These are phyloP conservation scores for Colletotrichum sp. DNA, from an alignment of 2,329 filamentous ascomycete species.

Conservation along the genomic window DNA sequence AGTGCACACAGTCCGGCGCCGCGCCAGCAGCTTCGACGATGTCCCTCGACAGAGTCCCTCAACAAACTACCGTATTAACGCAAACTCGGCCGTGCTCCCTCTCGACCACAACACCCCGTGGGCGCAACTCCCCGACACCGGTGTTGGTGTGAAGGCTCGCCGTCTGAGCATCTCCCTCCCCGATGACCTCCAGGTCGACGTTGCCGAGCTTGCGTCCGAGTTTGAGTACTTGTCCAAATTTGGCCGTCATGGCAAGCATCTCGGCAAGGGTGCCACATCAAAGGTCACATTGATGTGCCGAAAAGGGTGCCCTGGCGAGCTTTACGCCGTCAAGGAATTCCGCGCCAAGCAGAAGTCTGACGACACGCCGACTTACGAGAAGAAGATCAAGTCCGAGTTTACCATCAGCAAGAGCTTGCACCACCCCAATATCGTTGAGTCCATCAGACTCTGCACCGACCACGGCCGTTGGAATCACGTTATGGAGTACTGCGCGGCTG, in stretches of 20 bases:
- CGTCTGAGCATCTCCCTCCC: constrained; percentile 76
- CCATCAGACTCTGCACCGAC: constrained; percentile 76
- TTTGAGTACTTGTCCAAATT: constrained; percentile 75
- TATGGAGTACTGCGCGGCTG: constrained; percentile 89
- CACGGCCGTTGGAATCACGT: constrained; percentile 85
- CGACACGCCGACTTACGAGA: constrained; percentile 75
- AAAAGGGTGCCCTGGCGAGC: constrained; percentile 67
- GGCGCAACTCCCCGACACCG: constrained; percentile 69
- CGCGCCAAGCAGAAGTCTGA: constrained; percentile 74
- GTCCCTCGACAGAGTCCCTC: constrained; percentile 27
- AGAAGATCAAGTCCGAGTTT: constrained; percentile 92
- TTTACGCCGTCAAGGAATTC: constrained; percentile 90
- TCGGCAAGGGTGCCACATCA: constrained; percentile 84
- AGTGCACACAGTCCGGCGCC: constrained; percentile 29
- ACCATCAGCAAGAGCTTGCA: constrained; percentile 85
- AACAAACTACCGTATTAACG: constrained; percentile 22
- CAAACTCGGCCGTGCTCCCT: constrained; percentile 28
- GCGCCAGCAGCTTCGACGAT: constrained; percentile 58
- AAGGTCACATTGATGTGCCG: constrained; percentile 82
- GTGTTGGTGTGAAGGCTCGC: constrained; percentile 79
- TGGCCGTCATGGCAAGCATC: constrained; percentile 73
- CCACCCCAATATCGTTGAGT: constrained; percentile 88
- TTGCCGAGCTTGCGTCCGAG: constrained; percentile 71
- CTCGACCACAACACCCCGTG: constrained; percentile 54
- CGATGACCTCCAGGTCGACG: constrained; percentile 76